These are phyloP conservation scores for Ampelocalamus luodianensis DNA, from an alignment of 176 grass and related monocot genomes.

Conservation along the genomic window DNA sequence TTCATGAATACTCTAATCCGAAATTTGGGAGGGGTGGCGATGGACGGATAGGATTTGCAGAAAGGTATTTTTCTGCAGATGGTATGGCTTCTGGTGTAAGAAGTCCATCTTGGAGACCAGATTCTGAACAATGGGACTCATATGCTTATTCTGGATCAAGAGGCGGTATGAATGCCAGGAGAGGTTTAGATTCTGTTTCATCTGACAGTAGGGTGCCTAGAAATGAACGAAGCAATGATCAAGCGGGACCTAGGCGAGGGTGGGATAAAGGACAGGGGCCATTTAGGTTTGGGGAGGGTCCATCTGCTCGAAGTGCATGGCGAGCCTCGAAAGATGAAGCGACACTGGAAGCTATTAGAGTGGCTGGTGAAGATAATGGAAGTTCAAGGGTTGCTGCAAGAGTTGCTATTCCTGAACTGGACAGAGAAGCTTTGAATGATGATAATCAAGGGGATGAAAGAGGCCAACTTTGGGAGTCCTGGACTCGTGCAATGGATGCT, in stretches of 20 bases:
- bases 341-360: conserved; percentile 91
- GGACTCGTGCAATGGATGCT: conserved; percentile 89
- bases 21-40: conserved; percentile 79
- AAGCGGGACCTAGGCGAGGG: conserved; percentile 55
- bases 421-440: conserved; percentile 73
- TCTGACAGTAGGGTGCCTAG: conserved; percentile 56
- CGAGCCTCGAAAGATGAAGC: conserved; percentile 97
- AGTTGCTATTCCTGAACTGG: conserved; percentile 64
- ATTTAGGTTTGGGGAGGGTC: conserved; percentile 91
- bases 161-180: conserved; percentile 64
- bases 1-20: conserved; percentile 73
- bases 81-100: conserved; percentile 56
- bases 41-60: conserved; percentile 59
- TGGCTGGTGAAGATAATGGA: conserved; percentile 94
- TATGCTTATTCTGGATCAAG: conserved; percentile 64
- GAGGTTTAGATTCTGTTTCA: conserved; percentile 70
- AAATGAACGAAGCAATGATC: conserved; percentile 62
- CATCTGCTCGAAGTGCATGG: conserved; percentile 97
- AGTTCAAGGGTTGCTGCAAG: conserved; percentile 56
- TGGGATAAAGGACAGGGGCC: conserved; percentile 85
- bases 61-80: conserved; percentile 72
- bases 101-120: conserved; percentile 76
- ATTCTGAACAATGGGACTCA: conserved; percentile 82
- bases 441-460: conserved; percentile 75
- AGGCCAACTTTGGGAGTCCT: conserved; percentile 79